These are phyloP conservation scores for Cornus controversa DNA, from an alignment of 148 eudicot species.

Conservation along the genomic window DNA sequence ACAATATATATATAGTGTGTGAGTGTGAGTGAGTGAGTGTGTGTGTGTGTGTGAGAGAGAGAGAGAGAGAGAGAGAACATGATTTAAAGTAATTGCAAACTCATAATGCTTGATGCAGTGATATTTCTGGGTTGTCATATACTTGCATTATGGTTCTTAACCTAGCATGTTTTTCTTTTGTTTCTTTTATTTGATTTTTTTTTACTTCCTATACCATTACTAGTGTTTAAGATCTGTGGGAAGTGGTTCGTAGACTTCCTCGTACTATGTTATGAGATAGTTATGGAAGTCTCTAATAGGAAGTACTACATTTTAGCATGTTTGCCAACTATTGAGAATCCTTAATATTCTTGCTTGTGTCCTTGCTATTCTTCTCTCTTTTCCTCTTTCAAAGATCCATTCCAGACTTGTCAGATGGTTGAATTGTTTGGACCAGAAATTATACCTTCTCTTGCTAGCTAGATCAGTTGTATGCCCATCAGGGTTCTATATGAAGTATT, in stretches of 20 bases:
- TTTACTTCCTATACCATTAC: not conserved
- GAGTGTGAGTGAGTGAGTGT: no score
- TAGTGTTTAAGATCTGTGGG: not conserved
- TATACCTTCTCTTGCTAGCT: no score
- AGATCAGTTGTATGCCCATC: no score
- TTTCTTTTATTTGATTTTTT: not conserved
- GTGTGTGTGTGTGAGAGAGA: no score
- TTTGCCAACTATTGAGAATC: not conserved
- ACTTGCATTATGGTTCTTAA: not conserved
- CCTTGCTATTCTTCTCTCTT: not conserved
- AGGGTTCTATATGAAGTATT: no score
- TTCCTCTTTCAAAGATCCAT: not conserved
- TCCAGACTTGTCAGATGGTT: not conserved
- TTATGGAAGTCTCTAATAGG: not conserved
- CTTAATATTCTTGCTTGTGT: not conserved
- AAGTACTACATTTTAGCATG: not conserved
- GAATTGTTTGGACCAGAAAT: no score
- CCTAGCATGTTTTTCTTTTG: not conserved
- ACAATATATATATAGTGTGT: no score
- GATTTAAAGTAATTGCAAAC: no score
- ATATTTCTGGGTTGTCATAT: not conserved
- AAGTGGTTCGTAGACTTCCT: not conserved
- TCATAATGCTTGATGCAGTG: no score
- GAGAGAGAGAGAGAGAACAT: no score
- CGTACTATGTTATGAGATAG: not conserved